Conservation (phyloP, 176 grass and related monocot genomes). For the Thalia dealbata region DNA sequence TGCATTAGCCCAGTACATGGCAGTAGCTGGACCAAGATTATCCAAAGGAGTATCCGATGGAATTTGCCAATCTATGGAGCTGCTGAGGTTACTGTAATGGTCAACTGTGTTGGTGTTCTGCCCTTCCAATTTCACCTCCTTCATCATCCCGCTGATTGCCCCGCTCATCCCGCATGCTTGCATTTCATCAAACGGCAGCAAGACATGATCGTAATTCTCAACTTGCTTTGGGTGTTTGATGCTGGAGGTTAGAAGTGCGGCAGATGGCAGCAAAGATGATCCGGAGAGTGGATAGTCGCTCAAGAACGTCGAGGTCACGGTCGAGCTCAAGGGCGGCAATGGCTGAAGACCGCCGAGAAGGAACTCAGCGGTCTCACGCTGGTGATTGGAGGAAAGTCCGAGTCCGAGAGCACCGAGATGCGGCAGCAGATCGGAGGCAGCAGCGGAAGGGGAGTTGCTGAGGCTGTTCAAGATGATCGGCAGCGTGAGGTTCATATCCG, state of each 20-base stretch:
- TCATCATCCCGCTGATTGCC: not conserved
- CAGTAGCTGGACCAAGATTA: not conserved
- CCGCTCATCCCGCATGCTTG: not conserved
- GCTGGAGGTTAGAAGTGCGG: not conserved
- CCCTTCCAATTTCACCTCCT: slow-evolving; percentile 14
- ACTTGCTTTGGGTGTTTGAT: not conserved
- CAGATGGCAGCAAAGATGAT: not conserved
- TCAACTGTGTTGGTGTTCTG: not conserved
- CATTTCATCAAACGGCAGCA: not conserved
- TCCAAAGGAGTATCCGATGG: not conserved
- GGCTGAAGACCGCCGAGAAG: not conserved
- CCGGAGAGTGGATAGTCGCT: not conserved
- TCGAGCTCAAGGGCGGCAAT: not conserved
- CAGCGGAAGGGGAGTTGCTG: not conserved
- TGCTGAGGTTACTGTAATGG: not conserved
- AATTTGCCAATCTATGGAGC: slow-evolving; percentile 8
- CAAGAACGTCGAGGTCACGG: not conserved
- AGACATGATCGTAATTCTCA: not conserved
- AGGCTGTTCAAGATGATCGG: not conserved
- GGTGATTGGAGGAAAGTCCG: not conserved
- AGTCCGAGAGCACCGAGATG: slow-evolving; percentile 1
- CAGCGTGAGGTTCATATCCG: not conserved
- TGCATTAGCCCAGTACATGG: slow-evolving; percentile 8
- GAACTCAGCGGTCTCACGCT: not conserved
- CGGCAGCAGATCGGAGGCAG: slow-evolving; percentile 7